phyloP scores from a whole-genome alignment of 192 early-diverging fungal species.

The Glomus cerebriforme region DNA sequence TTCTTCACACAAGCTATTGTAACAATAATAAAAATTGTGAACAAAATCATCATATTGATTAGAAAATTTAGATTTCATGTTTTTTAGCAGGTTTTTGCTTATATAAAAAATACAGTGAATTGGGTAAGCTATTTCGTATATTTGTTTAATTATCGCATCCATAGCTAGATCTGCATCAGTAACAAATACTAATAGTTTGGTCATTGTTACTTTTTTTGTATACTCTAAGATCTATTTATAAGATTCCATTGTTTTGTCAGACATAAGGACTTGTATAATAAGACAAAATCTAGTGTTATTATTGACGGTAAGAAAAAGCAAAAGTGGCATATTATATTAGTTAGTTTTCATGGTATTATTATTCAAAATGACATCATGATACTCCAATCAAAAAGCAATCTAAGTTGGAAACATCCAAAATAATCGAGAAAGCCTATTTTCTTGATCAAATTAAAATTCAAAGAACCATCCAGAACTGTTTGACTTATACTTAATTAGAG shows the following conservation, averaged over 20 bases:
- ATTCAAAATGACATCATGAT: not conserved
- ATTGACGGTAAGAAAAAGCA: not conserved
- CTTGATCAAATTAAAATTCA: conserved; percentile 7
- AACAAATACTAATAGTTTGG: not conserved
- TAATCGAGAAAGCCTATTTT: too few species aligned
- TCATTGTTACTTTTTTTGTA: conserved; percentile 18
- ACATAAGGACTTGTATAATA: not conserved
- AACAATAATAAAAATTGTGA: not conserved
- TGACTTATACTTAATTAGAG: too few species aligned
- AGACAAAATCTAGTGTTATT: too few species aligned
- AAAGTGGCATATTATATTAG: not conserved
- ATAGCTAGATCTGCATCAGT: not conserved
- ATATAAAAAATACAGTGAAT: not conserved
- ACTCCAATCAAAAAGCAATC: not conserved
- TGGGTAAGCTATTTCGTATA: not conserved
- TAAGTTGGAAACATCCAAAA: too few species aligned
- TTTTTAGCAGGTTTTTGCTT: too few species aligned
- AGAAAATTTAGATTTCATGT: not conserved
- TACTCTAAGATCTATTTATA: too few species aligned
- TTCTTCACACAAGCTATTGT: not conserved
- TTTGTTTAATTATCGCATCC: not conserved
- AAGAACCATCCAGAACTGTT: not conserved
- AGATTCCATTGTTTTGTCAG: too few species aligned
- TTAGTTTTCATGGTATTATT: not conserved
- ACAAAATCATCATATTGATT: not conserved